Conservation (phyloP, 352 stramenopile species). For the Phytophthora boehmeriae region DNA sequence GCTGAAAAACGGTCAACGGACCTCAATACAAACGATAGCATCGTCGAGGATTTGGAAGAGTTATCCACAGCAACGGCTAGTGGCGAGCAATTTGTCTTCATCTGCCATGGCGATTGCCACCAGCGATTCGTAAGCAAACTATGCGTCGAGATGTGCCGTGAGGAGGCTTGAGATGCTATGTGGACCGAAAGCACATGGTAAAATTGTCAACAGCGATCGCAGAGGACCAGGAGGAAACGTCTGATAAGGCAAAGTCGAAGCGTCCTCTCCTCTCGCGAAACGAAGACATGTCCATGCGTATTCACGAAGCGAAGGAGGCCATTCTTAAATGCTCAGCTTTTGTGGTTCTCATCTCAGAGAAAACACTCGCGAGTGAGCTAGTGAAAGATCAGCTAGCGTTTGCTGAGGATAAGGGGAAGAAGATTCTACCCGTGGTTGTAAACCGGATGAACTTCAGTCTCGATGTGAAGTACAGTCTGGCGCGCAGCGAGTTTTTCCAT, state of each 20-base stretch:
- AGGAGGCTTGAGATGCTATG: conserved; percentile 74
- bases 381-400: conserved; percentile 84
- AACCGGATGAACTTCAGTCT: conserved; percentile 70
- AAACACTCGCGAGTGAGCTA: conserved; percentile 72
- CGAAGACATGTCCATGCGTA: conserved; percentile 69
- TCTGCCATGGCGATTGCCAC: conserved; percentile 81
- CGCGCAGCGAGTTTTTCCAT: conserved; percentile 80
- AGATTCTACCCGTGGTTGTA: conserved; percentile 75
- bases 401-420: conserved; percentile 86
- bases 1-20: conserved; percentile 22
- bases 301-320: conserved; percentile 82
- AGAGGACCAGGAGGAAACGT: conserved; percentile 34
- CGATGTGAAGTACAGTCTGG: conserved; percentile 83
- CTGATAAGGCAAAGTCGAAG: conserved; percentile 11
- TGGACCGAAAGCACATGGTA: conserved; percentile 55
- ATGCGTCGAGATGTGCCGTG: conserved; percentile 67
- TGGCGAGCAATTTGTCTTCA: conserved; percentile 84
- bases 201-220: conserved; percentile 31
- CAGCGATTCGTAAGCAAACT: conserved; percentile 73
- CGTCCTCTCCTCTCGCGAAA: conserved; percentile 23
- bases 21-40: conserved; percentile 43
- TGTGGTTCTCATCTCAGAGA: conserved; percentile 74
- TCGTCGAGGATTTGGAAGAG: conserved; percentile 67
- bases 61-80: conserved; percentile 54
- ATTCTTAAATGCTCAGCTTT: conserved; percentile 86